Percentiles rank a stretch among this genome's conserved stretches.
These are phyloP conservation scores for Gomphus bonarii DNA, from an alignment of 1,284 basidiomycete genomes.

Conservation along the genomic window DNA sequence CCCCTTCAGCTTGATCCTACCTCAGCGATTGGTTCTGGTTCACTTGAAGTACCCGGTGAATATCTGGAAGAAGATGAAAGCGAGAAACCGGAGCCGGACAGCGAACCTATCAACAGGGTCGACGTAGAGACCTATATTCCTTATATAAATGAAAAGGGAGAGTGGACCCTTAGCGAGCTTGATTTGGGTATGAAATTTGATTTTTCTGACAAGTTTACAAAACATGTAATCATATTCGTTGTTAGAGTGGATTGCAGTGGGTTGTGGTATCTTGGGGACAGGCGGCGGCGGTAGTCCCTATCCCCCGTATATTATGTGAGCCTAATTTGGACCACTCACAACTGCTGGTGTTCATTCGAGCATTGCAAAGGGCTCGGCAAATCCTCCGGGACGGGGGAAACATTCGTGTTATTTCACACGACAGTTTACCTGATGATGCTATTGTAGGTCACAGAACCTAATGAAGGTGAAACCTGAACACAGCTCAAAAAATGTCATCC, in stretches of 20 bases:
- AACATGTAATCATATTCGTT: not conserved
- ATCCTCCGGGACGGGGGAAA: conserved; percentile 34
- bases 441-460: not conserved
- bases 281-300: conserved; percentile 46
- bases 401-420: conserved; percentile 30
- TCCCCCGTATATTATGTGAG: conserved; percentile 30
- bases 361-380: conserved; percentile 25
- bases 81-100: conserved; percentile 3
- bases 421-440: conserved; percentile 26
- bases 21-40: not conserved
- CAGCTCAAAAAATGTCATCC: not conserved
- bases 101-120: not conserved
- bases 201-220: not conserved
- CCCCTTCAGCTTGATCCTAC: not conserved
- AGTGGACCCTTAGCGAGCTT: conserved; percentile 31
- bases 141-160: conserved; percentile 19
- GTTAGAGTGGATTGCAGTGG: conserved; percentile 40
- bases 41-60: not conserved
- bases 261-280: conserved; percentile 42
- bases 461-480: not conserved
- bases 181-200: conserved; percentile 21
- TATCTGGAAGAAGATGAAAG: not conserved
- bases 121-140: conserved; percentile 27
- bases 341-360: not conserved
- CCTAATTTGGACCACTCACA: not conserved